Base-by-base conservation (phyloP, 306 rosid species). In the Pyrus betulifolia region DNA sequence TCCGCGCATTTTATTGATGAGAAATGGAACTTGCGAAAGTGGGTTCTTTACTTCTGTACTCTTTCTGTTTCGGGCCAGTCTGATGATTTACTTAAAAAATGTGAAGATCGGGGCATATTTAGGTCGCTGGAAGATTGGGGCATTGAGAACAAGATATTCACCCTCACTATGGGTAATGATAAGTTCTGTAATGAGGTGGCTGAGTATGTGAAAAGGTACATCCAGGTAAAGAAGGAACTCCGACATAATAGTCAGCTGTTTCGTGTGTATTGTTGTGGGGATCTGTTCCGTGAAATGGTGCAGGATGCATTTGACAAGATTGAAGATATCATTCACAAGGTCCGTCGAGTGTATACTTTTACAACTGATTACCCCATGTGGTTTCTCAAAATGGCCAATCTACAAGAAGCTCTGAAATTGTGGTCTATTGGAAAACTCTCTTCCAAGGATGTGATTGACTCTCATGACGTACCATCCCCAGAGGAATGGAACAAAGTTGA, bases 241-340 rank as follows among this genome's bases (percentile, higher is more conserved):
- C 67, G 18, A 55, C 19, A 23, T 6, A 22, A 35, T n/a, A 11
- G 65, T 58, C 4, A 6, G 44, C 23, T 57, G 25, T 38, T 72
- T 58, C 67, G 25, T 7, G 67, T 72, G 40, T 28, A 42, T 58
- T 72, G 76, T 58, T 72, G 76, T 59, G 76, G 25, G 19, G 76
- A 72, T n/a, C 22, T 72, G 17, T 8, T 72, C 76, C 23, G 54
- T 14, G 33, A 3, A 38, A 58, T 72, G 67, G 76, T 72, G 15
- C 67, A n/a, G 67, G 67, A 38, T 38, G 67, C 76, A 38, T 72
- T 57, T 38, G 76, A 22, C 40, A 72, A 58, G 76, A 72, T 72
- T 58, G 35, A 38, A 38, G 54, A 58, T 58, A 58, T 40, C 22
- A 9, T 58, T 11, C 5, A 23, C 4, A 58, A 22, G 25, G 33